These are phyloP conservation scores for Nissolia schottii DNA, from an alignment of 306 rosid species.

Conservation along the genomic window DNA sequence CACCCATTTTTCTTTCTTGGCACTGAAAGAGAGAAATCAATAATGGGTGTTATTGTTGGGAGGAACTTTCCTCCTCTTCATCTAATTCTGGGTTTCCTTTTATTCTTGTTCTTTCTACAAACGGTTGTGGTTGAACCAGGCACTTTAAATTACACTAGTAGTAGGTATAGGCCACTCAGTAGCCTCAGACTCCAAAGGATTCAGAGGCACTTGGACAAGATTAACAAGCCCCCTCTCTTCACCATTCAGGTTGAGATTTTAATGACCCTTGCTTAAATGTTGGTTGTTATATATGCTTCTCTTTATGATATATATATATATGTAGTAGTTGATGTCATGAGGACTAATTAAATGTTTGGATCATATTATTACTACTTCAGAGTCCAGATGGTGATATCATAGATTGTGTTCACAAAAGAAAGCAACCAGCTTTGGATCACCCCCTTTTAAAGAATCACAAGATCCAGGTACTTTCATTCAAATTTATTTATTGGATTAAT, in stretches of 20 bases:
- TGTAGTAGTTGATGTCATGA: not conserved
- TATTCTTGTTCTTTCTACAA: slow-evolving; percentile 28
- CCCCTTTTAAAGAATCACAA: slow-evolving; percentile 58
- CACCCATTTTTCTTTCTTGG: slow-evolving; percentile 22
- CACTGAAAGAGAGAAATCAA: slow-evolving; percentile 27
- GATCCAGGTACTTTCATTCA: slow-evolving; percentile 42
- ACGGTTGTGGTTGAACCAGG: slow-evolving; percentile 21
- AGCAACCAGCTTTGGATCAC: slow-evolving; percentile 59
- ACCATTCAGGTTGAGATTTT: slow-evolving; percentile 43
- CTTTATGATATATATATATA: not conserved
- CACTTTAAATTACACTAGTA: slow-evolving; percentile 53
- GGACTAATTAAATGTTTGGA: too few species aligned
- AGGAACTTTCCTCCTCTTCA: not conserved
- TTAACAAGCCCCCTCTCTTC: slow-evolving; percentile 73
- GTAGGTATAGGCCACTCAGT: slow-evolving; percentile 44
- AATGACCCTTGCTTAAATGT: not conserved
- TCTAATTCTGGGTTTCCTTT: slow-evolving; percentile 26
- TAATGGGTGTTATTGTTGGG: slow-evolving; percentile 14
- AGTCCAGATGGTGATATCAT: slow-evolving; percentile 68
- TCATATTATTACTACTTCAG: slow-evolving; percentile 38
- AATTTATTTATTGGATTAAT: not conserved
- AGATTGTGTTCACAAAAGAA: slow-evolving; percentile 58
- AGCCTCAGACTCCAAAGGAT: slow-evolving; percentile 74
- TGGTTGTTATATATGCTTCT: not conserved
- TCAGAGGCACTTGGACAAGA: slow-evolving; percentile 66